Evolutionary conservation across 2,329 filamentous ascomycete genomes (phyloP).

Genomic region (Myotisia sp.): DNA sequence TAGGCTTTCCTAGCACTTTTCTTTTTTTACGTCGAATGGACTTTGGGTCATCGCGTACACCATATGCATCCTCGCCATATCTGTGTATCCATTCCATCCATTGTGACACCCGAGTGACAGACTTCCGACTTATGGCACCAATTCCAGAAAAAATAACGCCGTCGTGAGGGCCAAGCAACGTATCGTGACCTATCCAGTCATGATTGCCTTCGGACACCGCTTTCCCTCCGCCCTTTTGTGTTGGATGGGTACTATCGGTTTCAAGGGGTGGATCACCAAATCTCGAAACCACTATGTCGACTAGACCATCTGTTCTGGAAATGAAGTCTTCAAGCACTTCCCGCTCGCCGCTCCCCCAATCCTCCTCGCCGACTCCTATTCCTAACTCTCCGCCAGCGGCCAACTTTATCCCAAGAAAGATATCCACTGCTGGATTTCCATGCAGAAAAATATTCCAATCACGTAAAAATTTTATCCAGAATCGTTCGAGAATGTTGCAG

Average conservation of each 20-base stretch:
- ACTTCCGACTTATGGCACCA: constrained; percentile 56
- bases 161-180: constrained; percentile 55
- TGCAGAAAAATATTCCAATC: constrained; percentile 81
- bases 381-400: constrained; percentile 83
- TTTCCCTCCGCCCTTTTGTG: constrained; percentile 16
- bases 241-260: constrained; percentile 11
- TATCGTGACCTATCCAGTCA: constrained; percentile 60
- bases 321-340: constrained; percentile 87
- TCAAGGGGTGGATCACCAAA: constrained; percentile 49
- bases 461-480: constrained; percentile 57
- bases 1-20: not conserved
- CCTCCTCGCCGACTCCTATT: constrained; percentile 87
- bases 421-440: constrained; percentile 67
- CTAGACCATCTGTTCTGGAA: constrained; percentile 61
- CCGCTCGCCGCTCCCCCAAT: constrained; percentile 82
- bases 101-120: constrained; percentile 56
- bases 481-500: constrained; percentile 56
- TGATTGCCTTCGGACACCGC: constrained; percentile 8
- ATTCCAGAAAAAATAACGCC: constrained; percentile 76
- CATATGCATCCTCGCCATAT: constrained; percentile 73
- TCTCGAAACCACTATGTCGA: constrained; percentile 75
- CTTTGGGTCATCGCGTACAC: constrained; percentile 63
- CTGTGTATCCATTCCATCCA: constrained; percentile 85
- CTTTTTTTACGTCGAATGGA: constrained; percentile 42
- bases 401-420: constrained; percentile 74